Percentiles rank a stretch among this genome's conserved stretches.
Evolutionary conservation across 208 protist genomes (phyloP).

Genomic region (Leishmania amazonensis): DNA sequence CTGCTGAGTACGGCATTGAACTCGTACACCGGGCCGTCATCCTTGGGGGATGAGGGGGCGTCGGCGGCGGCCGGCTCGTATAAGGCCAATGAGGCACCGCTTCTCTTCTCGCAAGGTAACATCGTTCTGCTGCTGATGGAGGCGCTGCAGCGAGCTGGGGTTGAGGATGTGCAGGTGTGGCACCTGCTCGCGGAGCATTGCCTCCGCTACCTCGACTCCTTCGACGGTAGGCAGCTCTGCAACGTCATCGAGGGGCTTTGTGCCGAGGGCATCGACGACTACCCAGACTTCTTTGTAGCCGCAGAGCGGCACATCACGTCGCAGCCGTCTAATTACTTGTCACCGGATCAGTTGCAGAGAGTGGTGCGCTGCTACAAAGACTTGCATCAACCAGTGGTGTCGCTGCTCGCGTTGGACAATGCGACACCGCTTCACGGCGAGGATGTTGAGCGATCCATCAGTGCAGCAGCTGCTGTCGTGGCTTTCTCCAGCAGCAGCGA

Average conservation of each 20-base stretch:
- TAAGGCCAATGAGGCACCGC: background rate
- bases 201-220: conserved; percentile 57
- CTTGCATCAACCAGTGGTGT: conserved; percentile 62
- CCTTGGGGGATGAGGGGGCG: background rate
- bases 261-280: conserved; percentile 50
- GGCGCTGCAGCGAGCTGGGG: conserved; percentile 43
- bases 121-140: conserved; percentile 53
- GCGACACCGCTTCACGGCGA: conserved; percentile 19
- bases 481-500: conserved; percentile 11
- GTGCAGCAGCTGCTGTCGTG: conserved; percentile 21
- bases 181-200: conserved; percentile 73
- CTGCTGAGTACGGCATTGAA: conserved; percentile 54
- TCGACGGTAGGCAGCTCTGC: conserved; percentile 69
- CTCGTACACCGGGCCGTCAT: conserved; percentile 21
- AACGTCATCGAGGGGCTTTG: conserved; percentile 61
- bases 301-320: conserved; percentile 65
- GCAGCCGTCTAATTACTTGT: conserved; percentile 46
- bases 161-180: conserved; percentile 77
- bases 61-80: background rate
- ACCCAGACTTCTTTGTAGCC: conserved; percentile 80
- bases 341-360: conserved; percentile 51
- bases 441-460: conserved; percentile 27
- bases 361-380: conserved; percentile 71
- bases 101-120: conserved; percentile 22
- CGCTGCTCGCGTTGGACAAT: conserved; percentile 50